Base-by-base conservation (phyloP, 2,329 filamentous ascomycete genomes). In the Aspergillus sp. region DNA sequence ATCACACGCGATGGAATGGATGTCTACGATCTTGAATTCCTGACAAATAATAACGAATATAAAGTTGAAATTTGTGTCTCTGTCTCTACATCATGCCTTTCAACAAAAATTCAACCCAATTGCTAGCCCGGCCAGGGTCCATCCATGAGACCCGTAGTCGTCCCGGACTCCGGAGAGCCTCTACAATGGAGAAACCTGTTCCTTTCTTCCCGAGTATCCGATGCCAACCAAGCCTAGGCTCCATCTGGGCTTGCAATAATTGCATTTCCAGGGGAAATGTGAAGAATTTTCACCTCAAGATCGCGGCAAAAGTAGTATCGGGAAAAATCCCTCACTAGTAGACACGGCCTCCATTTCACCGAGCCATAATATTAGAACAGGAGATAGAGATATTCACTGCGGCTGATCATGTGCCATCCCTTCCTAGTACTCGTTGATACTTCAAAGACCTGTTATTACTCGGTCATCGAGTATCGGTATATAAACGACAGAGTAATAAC, bases 171-270 rank as follows among this genome's bases (percentile, higher is more conserved):
- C 19, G 41, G n/a, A 54, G 52, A 55, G 52, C 52, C 52, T 55
- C 52, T 61, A 61, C 45, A 61, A 62, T 66, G 66, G 67, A 65
- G 67, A 67, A 65, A 60, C 63, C 35, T 37, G 35, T 61, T 66
- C 52, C 65, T 66, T 56, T 57, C 64, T 35, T 61, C 48, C 70
- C 70, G 68, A 68, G 61, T 64, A 66, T 68, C 59, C 68, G 68
- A 71, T 64, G 60, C 54, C 62, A 63, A 61, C 59, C 40, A 50
- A 40, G 33, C 51, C 48, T 53, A 55, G 47, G 39, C 41, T 45
- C 47, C 19, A 23, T 37, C 40, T 43, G 37, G 27, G 47, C 40
- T 35, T 35, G 39, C 50, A 31, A 23, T 39, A 31, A 23, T 39
- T 7, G 12, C 33, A 37, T 44, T 44, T 3, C 43, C 25, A 27